Evolutionary conservation across 2,329 filamentous ascomycete genomes (phyloP).

Genomic region (Penicillium sp.): DNA sequence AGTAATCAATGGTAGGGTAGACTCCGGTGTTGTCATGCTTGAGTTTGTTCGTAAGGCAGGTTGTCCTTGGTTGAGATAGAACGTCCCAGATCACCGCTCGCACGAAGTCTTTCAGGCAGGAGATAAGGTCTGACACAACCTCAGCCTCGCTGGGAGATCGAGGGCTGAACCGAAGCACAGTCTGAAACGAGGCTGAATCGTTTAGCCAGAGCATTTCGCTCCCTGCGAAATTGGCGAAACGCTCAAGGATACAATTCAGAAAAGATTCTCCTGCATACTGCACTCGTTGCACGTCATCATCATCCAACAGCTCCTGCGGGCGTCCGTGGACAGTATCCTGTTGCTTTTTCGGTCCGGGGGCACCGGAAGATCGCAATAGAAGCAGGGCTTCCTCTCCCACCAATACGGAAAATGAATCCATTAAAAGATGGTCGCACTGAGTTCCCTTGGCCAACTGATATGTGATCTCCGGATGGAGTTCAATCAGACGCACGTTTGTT

Average conservation of each 20-base stretch:
- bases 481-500: slow-evolving; percentile 64
- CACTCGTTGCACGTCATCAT: slow-evolving; percentile 61
- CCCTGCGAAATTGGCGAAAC: slow-evolving; percentile 40
- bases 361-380: slow-evolving; percentile 31
- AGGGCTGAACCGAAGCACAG: slow-evolving; percentile 30
- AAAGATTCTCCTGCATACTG: slow-evolving; percentile 64
- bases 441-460: slow-evolving; percentile 60
- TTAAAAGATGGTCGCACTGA: slow-evolving; percentile 39
- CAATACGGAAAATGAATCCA: slow-evolving; percentile 62
- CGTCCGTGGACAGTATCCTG: slow-evolving; percentile 52
- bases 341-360: slow-evolving; percentile 9
- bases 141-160: slow-evolving; percentile 19
- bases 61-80: slow-evolving; percentile 9
- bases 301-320: slow-evolving; percentile 53
- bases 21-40: background rate
- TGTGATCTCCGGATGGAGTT: slow-evolving; percentile 66
- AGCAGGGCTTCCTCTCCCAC: slow-evolving; percentile 66
- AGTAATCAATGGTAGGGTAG: slow-evolving; percentile 15
- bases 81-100: slow-evolving; percentile 34
- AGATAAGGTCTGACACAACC: slow-evolving; percentile 27
- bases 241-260: slow-evolving; percentile 51
- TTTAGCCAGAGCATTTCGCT: slow-evolving; percentile 46
- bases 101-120: slow-evolving; percentile 37
- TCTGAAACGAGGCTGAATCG: slow-evolving; percentile 34
- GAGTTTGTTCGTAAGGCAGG: slow-evolving; percentile 4